Conservation (phyloP, 1,139 yeast genomes). For the Hyphopichia buzzinii region DNA sequence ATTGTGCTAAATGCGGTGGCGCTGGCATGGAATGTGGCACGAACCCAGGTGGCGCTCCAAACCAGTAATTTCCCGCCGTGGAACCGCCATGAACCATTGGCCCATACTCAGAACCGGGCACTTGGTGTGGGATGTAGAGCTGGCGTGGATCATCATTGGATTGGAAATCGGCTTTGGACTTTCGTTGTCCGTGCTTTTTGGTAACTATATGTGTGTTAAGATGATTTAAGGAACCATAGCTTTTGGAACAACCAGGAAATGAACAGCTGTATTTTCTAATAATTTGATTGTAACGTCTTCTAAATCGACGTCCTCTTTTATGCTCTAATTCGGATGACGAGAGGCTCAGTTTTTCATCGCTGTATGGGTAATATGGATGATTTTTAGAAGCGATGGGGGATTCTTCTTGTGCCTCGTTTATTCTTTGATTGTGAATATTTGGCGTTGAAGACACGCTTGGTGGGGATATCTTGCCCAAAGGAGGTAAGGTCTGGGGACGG, state of each 20-base stretch:
- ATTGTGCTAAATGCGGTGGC: conserved; percentile 3
- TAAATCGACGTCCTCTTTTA: conserved; percentile 45
- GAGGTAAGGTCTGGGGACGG: background rate
- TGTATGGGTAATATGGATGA: background rate
- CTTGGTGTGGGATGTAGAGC: background rate
- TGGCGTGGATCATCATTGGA: conserved; percentile 15
- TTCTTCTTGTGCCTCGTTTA: background rate
- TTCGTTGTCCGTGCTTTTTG: conserved; percentile 69
- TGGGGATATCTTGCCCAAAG: background rate
- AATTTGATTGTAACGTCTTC: conserved; percentile 70
- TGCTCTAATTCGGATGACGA: conserved; percentile 10
- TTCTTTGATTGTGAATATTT: background rate
- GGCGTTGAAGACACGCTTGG: background rate
- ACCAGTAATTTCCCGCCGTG: conserved; percentile 27
- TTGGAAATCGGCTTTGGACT: conserved; percentile 66
- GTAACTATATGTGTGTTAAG: conserved; percentile 72
- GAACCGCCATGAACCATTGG: conserved; percentile 12
- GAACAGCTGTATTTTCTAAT: conserved; percentile 64
- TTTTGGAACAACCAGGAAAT: conserved; percentile 60
- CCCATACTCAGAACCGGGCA: background rate
- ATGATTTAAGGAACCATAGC: conserved; percentile 76
- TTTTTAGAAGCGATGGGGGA: background rate
- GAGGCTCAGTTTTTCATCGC: background rate
- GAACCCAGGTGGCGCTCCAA: conserved; percentile 12
- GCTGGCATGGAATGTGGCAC: conserved; percentile 5